A percentile compares a stretch with the other conserved stretches of the same genome.
Conservation (phyloP, 2,329 filamentous ascomycete species). For the Tolypocladium endophyticum region DNA sequence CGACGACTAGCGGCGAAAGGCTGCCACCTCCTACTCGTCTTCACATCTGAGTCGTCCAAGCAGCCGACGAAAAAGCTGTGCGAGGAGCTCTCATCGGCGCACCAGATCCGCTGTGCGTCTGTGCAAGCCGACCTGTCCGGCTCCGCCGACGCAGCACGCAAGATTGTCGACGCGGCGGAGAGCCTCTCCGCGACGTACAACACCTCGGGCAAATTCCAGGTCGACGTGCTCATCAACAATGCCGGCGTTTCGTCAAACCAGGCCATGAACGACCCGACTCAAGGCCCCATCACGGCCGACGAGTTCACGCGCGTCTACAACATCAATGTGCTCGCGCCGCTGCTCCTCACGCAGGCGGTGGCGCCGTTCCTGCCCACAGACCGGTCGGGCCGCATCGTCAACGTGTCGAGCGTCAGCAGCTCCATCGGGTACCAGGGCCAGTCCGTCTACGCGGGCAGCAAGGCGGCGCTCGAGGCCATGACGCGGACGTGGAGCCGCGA, state of each 20-base stretch:
- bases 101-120: constrained; percentile 22
- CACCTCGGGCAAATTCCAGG: constrained; percentile 17
- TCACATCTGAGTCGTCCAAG: constrained; percentile 44
- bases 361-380: constrained; percentile 57
- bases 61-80: constrained; percentile 35
- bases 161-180: constrained; percentile 18
- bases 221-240: constrained; percentile 85
- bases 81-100: constrained; percentile 30
- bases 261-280: constrained; percentile 41
- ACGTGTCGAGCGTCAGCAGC: constrained; percentile 44
- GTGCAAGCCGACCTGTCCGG: constrained; percentile 19
- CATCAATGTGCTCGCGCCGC: constrained; percentile 72
- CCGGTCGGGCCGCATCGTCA: constrained; percentile 52
- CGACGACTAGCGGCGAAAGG: constrained; percentile 50
- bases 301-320: constrained; percentile 65
- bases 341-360: constrained; percentile 67
- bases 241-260: constrained; percentile 64
- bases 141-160: constrained; percentile 12
- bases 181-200: constrained; percentile 15
- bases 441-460: constrained; percentile 46
- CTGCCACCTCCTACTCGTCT: constrained; percentile 47
- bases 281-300: constrained; percentile 40
- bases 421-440: constrained; percentile 42
- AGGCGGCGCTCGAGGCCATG: constrained; percentile 49
- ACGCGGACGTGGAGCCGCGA: constrained; percentile 49